Evolutionary conservation across 108 stramenopile species (phyloP), one percentile per base, ranked within the genome.

Genomic region (Cylindrotheca fusiformis): DNA sequence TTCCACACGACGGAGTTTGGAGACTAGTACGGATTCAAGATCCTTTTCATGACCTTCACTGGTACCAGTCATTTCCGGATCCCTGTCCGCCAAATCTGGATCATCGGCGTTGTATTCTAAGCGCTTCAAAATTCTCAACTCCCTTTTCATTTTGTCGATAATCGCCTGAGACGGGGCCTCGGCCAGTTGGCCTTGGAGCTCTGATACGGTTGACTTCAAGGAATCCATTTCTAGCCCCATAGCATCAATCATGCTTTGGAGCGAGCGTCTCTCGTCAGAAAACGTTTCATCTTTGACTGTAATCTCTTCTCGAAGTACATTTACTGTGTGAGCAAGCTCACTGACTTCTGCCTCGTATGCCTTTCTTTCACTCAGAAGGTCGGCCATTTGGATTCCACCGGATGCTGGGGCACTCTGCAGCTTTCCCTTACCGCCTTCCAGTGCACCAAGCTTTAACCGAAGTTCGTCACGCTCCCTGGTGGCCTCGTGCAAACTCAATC

Each of bases 21-120:
- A 72, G 12, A 91, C 78, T 10, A 95, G 71, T 22, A 95, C 94
- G 18, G 86, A 84, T 65, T 95, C 94, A 10, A 95, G 74, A 63
- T 88, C 88, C 55, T 72, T 76, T 5, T 78, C 85, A 33, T 84
- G 80, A 26, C 76, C 80, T 22, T 76, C 81, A 41, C 64, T 67
- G 3, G 55, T 41, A 4, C 77, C 74, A 1, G 85, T 79, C 63
- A 85, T 83, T 72, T 88, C 89, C 5, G 89, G 88, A 65, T 90
- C 81, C 23, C 53, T 45, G 21, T 85, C 71, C 23, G 72, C 77
- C 32, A 73, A 74, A 31, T 92, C 91, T 19, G 76, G 67, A 52
- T 88, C 92, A 62, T 87, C 82, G 10, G 86, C 88, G 62, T 91
- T 88, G 76, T 88, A 94, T 55, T 94, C 89, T 54, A 94, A 68